Base-by-base conservation (phyloP, 2,329 filamentous ascomycete genomes). In the Phoma sp. region DNA sequence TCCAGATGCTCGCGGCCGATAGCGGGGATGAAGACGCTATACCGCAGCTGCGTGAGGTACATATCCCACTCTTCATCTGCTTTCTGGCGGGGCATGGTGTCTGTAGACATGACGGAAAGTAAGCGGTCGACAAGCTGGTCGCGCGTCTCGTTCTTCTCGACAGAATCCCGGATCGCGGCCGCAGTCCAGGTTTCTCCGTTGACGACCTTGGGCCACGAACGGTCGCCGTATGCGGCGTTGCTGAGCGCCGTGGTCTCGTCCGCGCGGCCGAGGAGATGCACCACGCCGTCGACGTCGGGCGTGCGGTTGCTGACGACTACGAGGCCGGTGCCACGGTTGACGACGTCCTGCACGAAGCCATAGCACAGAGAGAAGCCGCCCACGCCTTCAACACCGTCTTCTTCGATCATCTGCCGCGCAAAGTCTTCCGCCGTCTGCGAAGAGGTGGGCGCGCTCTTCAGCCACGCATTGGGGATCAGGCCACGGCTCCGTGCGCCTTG, bases 281-380 rank as follows among this genome's bases (percentile, higher is more conserved):
- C 74, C 8, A 86, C 76, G 13, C 79, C 78, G 2, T 81, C 74
- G 12, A 80, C 75, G 33, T 81, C 74, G 3, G 80, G 77, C 2
- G 84, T 86, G 1, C 86, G 82, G 64, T 88, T 88, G 15, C 84
- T 87, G n/a, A 88, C 77, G 36, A 88, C 80, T 0, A 82, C 82
- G 29, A 88, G 70, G 0, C 78, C 79, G 13, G 65, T 35, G n/a
- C 32, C 58, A 12, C 47, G 48, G 44, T 64, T 69, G 33, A 69
- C 68, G 15, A 74, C 70, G 57, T 84, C 79, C 27, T 80, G 77
- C 24, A 86, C 69, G 47, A 79, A 74, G 0, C 86, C 86, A 68
- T 85, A 88, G 2, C 85, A 78, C 7, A 88, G 73, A 57, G 83
- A 87, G 69, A 88, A 88, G 0, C 86, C 86, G 1, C 86, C 86